phyloP scores from a whole-genome alignment of 768 basidiomycete species.

The Collybia nuda region DNA sequence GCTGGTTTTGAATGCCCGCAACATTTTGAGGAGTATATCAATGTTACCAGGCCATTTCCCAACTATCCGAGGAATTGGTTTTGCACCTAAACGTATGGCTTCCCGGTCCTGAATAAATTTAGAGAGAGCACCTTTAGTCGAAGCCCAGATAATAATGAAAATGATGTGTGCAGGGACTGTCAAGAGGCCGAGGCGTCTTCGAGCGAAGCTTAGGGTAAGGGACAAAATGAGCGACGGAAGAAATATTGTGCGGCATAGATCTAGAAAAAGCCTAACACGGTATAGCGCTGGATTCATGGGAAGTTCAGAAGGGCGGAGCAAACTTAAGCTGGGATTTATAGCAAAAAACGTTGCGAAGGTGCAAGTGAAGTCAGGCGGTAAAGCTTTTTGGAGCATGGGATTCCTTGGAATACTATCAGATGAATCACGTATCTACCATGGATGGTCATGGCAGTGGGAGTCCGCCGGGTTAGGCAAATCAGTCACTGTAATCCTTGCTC shows the following conservation, averaged over 20 bases:
- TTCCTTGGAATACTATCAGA: slow-evolving; percentile 7
- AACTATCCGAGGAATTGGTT: slow-evolving; percentile 52
- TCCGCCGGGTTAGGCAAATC: slow-evolving; percentile 5
- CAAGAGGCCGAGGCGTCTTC: slow-evolving; percentile 31
- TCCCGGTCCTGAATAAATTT: slow-evolving; percentile 38
- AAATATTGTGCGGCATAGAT: slow-evolving; percentile 39
- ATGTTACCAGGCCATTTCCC: slow-evolving; percentile 82
- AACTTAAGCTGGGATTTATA: slow-evolving; percentile 6
- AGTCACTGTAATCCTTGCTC: slow-evolving; percentile 4
- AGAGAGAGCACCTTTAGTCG: slow-evolving; percentile 30
- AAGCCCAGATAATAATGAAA: slow-evolving; percentile 42
- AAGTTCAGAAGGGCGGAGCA: not conserved
- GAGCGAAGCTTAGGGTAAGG: slow-evolving; percentile 23
- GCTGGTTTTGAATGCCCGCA: slow-evolving; percentile 52
- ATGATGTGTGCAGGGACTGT: slow-evolving; percentile 35
- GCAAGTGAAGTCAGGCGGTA: not conserved
- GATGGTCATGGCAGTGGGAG: slow-evolving; percentile 1
- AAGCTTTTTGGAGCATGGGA: slow-evolving; percentile 8
- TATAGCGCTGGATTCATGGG: slow-evolving; percentile 43
- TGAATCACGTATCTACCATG: slow-evolving; percentile 10
- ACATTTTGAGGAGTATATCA: slow-evolving; percentile 61
- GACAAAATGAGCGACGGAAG: slow-evolving; percentile 40
- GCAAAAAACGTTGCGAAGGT: not conserved
- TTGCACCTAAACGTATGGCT: slow-evolving; percentile 48
- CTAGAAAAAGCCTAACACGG: slow-evolving; percentile 48